These are phyloP conservation scores for Tolypocladium ophioglossoides DNA, from an alignment of 2,329 filamentous ascomycete species.

Conservation along the genomic window DNA sequence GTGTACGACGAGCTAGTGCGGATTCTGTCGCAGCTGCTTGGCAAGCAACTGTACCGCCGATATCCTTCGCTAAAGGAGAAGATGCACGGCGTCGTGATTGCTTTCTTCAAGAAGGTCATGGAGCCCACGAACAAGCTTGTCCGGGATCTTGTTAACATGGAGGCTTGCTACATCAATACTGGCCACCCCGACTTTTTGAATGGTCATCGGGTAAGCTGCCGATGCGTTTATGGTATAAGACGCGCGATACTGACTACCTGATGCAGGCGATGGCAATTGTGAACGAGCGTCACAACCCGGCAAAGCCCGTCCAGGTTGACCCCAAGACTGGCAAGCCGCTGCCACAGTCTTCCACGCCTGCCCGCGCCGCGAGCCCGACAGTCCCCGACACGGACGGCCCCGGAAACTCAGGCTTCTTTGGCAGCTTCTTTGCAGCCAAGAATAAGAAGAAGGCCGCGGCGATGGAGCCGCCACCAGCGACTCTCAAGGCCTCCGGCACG, in stretches of 20 bases:
- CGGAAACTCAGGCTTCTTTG: conserved; percentile 77
- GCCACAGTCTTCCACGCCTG: conserved; percentile 53
- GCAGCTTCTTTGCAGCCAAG: conserved; percentile 96
- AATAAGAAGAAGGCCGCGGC: conserved; percentile 99
- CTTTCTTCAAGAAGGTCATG: conserved; percentile 97
- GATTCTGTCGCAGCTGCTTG: conserved; percentile 81
- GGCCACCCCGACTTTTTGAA: conserved; percentile 97
- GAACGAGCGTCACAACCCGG: conserved; percentile 75
- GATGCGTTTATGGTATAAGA: neutral
- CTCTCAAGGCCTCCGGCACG: conserved; percentile 86
- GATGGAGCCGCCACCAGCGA: conserved; percentile 91
- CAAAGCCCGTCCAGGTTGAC: conserved; percentile 88
- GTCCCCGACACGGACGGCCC: conserved; percentile 39
- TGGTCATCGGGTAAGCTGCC: conserved; percentile 61
- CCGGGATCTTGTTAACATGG: conserved; percentile 86
- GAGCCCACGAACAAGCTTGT: conserved; percentile 97
- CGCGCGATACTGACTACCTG: conserved; percentile 5
- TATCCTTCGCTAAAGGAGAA: conserved; percentile 97
- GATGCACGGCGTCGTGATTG: conserved; percentile 83
- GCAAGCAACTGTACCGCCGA: conserved; percentile 80
- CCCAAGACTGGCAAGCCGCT: conserved; percentile 97
- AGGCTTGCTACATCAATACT: conserved; percentile 95
- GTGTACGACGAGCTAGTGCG: conserved; percentile 97
- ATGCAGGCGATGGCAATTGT: conserved; percentile 86
- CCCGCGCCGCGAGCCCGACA: conserved; percentile 65